Base-by-base conservation (phyloP, 1,284 basidiomycete species). In the Sporisorium reilianum region DNA sequence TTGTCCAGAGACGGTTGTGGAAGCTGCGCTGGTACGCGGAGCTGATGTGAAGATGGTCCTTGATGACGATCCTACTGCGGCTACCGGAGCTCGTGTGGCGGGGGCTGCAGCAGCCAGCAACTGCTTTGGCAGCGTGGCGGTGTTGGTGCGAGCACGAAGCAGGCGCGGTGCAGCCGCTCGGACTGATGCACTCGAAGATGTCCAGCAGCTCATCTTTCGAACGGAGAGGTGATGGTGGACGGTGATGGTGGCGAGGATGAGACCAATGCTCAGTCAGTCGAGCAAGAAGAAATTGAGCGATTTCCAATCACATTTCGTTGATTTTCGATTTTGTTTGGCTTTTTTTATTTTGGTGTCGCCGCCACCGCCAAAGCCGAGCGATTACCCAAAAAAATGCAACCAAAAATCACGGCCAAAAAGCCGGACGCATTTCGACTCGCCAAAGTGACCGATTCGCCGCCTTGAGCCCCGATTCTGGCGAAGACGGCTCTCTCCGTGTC, bases 141-240 rank as follows among this genome's bases (percentile, higher is more conserved):
- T 25, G 14, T 44, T 57, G 9, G 51, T 42, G 42, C 48, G 57
- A 44, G 54, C 44, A 7, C 67, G 67, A 23, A 64, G 22, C 10
- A 64, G 53, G 10, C 61, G 30, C 5, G 60, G 66, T 53, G 66
- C 66, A 36, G 42, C 52, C 28, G 61, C 61, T 14, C 67, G 61
- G 44, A 64, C 45, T 22, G 62, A 57, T 16, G 66, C 52, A 14
- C 52, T 40, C 12, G 62, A 61, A 0, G 67, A 54, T 42, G 67
- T 55, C 60, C 66, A 69, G 60, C 61, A 70, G 50, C 57, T 60
- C 67, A 70, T 69, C 28, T 45, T 59, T n/a, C n/a, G 23, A 11
- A 10, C 18, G 28, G 42, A 14, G n/a, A 18, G 23, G 44, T 18
- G 22, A 22, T 20, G 44, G 45, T 26, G 14, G 56, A 42, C 2